Percentiles rank a stretch among this genome's conserved stretches.
Evolutionary conservation across 441 rosid species (phyloP).

Genomic region (Jatropha podagrica): DNA sequence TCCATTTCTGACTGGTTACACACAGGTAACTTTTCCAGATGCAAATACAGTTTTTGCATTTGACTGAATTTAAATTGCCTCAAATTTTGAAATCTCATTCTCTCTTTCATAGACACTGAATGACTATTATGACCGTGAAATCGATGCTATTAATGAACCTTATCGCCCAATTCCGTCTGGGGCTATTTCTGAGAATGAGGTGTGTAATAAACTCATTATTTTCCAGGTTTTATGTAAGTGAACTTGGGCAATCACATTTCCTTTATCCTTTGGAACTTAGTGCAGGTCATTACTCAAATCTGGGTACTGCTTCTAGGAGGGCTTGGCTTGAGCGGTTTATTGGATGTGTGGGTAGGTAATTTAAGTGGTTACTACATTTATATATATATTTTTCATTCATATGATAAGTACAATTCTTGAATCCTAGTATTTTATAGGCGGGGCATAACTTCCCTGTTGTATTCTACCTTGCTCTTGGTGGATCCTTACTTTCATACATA

Average conservation of each 20-base stretch:
- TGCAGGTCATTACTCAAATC: conserved; percentile 82
- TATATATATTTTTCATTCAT: neutral
- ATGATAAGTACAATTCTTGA: conserved; percentile 23
- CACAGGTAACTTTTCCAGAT: conserved; percentile 56
- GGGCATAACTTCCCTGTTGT: conserved; percentile 76
- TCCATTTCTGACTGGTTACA: conserved; percentile 93
- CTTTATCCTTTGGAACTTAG: conserved; percentile 20
- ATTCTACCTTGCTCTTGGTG: conserved; percentile 93
- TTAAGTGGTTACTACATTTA: conserved; percentile 8
- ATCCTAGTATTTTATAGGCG: conserved; percentile 53
- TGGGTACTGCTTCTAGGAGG: conserved; percentile 92
- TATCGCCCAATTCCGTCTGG: conserved; percentile 98
- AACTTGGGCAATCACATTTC: neutral
- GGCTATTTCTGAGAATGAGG: conserved; percentile 92
- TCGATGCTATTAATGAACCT: conserved; percentile 96
- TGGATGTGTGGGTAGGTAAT: conserved; percentile 91
- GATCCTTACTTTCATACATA: conserved; percentile 86
- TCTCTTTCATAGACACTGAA: conserved; percentile 64
- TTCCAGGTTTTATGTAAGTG: neutral
- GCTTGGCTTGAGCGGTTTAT: conserved; percentile 67
- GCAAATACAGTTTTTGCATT: conserved; percentile 6
- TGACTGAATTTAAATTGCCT: conserved; percentile 21
- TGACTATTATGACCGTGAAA: conserved; percentile 95
- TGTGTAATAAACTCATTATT: conserved; percentile 22
- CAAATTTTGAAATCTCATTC: conserved; percentile 12